Percentiles rank a stretch among this genome's conserved stretches.
phyloP scores from a whole-genome alignment of 768 basidiomycete genomes.

The Auriculariales sp. region DNA sequence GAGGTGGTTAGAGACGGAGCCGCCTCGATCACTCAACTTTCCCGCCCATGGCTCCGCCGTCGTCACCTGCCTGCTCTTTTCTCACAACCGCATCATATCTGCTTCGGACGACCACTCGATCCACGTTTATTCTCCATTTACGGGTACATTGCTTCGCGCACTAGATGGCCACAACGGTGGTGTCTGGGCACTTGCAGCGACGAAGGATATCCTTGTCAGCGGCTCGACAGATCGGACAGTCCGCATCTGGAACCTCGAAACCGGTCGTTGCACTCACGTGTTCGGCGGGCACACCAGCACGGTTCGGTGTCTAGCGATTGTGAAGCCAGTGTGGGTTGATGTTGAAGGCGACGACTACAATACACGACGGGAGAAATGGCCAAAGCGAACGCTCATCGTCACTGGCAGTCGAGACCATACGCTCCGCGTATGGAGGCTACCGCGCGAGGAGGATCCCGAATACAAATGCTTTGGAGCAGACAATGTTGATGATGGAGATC shows the following conservation, averaged over 20 bases:
- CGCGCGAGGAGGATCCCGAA: constrained; percentile 57
- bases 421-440: constrained; percentile 52
- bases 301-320: constrained; percentile 88
- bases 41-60: constrained; percentile 80
- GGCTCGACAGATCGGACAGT: constrained; percentile 91
- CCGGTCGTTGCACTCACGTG: constrained; percentile 74
- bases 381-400: constrained; percentile 56
- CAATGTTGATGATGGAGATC: constrained; percentile 18
- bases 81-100: constrained; percentile 86
- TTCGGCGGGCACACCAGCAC: constrained; percentile 96
- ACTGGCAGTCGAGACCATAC: constrained; percentile 60
- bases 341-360: constrained; percentile 49
- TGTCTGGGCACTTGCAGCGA: constrained; percentile 91
- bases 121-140: constrained; percentile 81
- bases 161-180: constrained; percentile 90
- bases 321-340: constrained; percentile 81
- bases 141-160: constrained; percentile 57
- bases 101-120: constrained; percentile 97
- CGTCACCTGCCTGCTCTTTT: constrained; percentile 93
- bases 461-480: constrained; percentile 54
- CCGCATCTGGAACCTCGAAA: constrained; percentile 75
- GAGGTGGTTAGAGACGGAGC: constrained; percentile 62
- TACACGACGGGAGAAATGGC: constrained; percentile 54
- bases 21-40: constrained; percentile 69
- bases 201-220: constrained; percentile 76